A percentile compares a stretch with the other conserved stretches of the same genome.
Conservation (phyloP, 768 basidiomycete genomes). For the Tulasnella sp. region DNA sequence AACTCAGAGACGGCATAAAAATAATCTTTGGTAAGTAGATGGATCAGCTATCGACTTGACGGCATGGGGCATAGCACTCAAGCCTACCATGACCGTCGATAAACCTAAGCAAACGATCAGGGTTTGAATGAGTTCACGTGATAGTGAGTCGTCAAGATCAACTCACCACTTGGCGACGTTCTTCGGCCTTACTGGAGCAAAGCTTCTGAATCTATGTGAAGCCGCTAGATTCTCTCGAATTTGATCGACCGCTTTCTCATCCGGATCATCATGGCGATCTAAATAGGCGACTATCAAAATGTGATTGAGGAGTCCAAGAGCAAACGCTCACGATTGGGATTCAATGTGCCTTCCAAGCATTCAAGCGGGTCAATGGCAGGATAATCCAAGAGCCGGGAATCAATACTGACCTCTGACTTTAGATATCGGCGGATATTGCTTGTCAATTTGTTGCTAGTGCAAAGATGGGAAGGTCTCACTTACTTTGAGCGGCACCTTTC, state of each 20-base stretch:
- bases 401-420: too few species aligned
- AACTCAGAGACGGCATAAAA: conserved; percentile 34
- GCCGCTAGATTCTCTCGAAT: conserved; percentile 30
- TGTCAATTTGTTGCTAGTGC: too few species aligned
- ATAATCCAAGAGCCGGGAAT: too few species aligned
- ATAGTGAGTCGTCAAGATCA: neutral
- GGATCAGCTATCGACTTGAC: neutral
- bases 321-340: conserved; percentile 11
- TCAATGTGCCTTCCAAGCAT: conserved; percentile 4
- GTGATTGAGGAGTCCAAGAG: neutral
- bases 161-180: conserved; percentile 31
- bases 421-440: too few species aligned
- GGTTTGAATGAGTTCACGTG: neutral
- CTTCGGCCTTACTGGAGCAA: conserved; percentile 28
- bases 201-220: conserved; percentile 32
- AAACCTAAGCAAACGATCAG: conserved; percentile 17
- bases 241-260: conserved; percentile 28
- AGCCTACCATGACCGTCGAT: conserved; percentile 30
- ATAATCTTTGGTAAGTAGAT: conserved; percentile 24
- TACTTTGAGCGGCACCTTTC: too few species aligned
- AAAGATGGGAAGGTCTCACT: too few species aligned
- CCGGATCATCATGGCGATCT: conserved; percentile 21
- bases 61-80: neutral
- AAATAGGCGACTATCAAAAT: neutral
- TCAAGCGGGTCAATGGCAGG: too few species aligned